A percentile compares a stretch with the other conserved stretches of the same genome.
These are phyloP conservation scores for Macrocystidia cucumis DNA, from an alignment of 1,284 basidiomycete genomes.

Conservation along the genomic window DNA sequence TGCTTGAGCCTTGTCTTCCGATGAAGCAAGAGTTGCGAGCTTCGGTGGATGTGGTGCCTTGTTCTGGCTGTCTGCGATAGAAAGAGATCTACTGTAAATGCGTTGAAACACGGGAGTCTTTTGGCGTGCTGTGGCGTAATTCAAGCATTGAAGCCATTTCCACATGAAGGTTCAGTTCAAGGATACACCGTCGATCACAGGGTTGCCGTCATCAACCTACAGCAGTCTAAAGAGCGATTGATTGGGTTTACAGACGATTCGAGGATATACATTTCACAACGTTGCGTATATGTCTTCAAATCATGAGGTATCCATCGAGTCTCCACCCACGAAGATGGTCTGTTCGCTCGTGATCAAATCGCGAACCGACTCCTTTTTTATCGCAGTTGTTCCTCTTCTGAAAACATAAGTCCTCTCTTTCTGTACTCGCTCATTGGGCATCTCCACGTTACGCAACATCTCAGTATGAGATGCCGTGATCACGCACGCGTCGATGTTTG, in stretches of 20 bases:
- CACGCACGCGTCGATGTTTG: conserved; percentile 95
- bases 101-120: too few species aligned
- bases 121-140: too few species aligned
- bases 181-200: too few species aligned
- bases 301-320: conserved; percentile 73
- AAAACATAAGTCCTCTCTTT: conserved; percentile 87
- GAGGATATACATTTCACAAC: too few species aligned
- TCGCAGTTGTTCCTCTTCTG: conserved; percentile 82
- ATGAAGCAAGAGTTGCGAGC: conserved; percentile 18
- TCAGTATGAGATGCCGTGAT: conserved; percentile 82
- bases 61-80: too few species aligned
- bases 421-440: conserved; percentile 80
- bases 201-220: too few species aligned
- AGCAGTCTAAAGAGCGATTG: too few species aligned
- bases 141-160: too few species aligned
- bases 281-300: conserved; percentile 2
- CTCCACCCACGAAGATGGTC: conserved; percentile 44
- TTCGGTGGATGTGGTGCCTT: conserved; percentile 15
- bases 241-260: too few species aligned
- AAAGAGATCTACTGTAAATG: too few species aligned
- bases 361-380: conserved; percentile 75
- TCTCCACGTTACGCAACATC: conserved; percentile 87
- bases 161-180: too few species aligned
- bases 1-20: conserved; percentile 35
- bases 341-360: conserved; percentile 69